These are phyloP conservation scores for Allium sativum DNA, from an alignment of 106 monocot species.

Conservation along the genomic window DNA sequence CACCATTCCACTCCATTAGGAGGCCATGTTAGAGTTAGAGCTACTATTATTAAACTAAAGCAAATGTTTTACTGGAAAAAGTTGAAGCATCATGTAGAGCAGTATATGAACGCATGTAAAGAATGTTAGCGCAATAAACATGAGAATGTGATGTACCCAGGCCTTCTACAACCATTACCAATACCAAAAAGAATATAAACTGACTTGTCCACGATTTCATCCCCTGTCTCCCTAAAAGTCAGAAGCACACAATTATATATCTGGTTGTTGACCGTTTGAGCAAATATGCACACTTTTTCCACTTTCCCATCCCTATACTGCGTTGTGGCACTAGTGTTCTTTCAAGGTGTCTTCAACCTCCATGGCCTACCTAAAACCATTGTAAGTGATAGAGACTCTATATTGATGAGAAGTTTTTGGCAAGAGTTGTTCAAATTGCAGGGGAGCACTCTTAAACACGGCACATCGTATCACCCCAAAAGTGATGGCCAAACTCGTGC, in stretches of 20 bases:
- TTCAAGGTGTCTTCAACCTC: not conserved
- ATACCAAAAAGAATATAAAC: not conserved
- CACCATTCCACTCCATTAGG: not conserved
- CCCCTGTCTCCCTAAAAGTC: not conserved
- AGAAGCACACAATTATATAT: not conserved
- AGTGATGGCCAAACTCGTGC: not conserved
- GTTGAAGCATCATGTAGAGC: not conserved
- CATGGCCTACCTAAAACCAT: not conserved
- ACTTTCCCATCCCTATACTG: not conserved
- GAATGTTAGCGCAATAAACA: not conserved
- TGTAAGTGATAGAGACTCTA: constrained; percentile 3
- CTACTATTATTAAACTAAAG: not conserved
- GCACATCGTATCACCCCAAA: not conserved
- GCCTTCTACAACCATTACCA: not conserved
- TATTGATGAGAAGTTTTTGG: not conserved
- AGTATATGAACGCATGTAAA: not conserved
- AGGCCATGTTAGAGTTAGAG: not conserved
- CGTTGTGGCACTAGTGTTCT: not conserved
- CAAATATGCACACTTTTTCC: not conserved
- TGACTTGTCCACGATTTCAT: not conserved
- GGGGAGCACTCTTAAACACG: not conserved
- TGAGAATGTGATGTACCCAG: not conserved
- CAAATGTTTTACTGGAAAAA: not conserved
- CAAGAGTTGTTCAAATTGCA: constrained; percentile 1
- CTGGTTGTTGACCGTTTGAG: not conserved